Conservation (phyloP, 2,329 filamentous ascomycete genomes). For the Exophiala sp. region DNA sequence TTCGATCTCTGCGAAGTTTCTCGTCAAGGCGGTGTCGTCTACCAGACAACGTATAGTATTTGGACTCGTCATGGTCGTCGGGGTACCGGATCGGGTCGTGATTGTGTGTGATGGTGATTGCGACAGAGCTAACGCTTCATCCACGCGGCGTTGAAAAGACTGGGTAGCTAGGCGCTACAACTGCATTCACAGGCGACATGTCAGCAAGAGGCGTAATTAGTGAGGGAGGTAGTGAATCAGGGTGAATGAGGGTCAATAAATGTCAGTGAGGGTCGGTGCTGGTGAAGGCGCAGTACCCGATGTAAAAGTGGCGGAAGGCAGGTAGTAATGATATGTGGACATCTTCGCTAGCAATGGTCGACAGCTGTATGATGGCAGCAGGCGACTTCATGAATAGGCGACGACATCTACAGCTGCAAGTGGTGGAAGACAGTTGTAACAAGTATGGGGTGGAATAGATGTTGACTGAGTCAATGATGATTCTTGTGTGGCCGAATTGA, state of each 20-base stretch:
- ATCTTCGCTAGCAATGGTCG: slow-evolving; percentile 24
- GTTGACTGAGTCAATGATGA: neutral
- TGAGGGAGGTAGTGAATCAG: neutral
- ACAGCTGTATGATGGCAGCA: slow-evolving; percentile 11
- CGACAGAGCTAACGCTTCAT: slow-evolving; percentile 11
- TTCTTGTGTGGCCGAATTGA: neutral
- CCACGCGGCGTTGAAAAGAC: slow-evolving; percentile 11
- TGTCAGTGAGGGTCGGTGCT: slow-evolving; percentile 2
- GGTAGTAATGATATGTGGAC: slow-evolving; percentile 15
- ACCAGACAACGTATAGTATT: slow-evolving; percentile 49
- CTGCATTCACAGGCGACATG: slow-evolving; percentile 9
- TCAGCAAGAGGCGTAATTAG: slow-evolving; percentile 11
- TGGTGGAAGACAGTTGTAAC: too few relatives aligned
- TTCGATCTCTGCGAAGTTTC: slow-evolving; percentile 50
- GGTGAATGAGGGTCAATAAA: slow-evolving; percentile 1
- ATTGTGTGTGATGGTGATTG: slow-evolving; percentile 2
- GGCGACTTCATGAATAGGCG: slow-evolving; percentile 7
- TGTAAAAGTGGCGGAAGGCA: slow-evolving; percentile 16
- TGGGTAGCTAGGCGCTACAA: slow-evolving; percentile 14
- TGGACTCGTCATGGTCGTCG: slow-evolving; percentile 27
- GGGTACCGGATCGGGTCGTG: slow-evolving; percentile 5
- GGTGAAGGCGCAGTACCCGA: slow-evolving; percentile 17
- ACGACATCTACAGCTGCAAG: slow-evolving; percentile 13
- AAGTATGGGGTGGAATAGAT: too few relatives aligned
- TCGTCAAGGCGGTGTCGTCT: slow-evolving; percentile 48